Conservation (phyloP, 352 stramenopile species). For the Globisporangium orthogonon region DNA sequence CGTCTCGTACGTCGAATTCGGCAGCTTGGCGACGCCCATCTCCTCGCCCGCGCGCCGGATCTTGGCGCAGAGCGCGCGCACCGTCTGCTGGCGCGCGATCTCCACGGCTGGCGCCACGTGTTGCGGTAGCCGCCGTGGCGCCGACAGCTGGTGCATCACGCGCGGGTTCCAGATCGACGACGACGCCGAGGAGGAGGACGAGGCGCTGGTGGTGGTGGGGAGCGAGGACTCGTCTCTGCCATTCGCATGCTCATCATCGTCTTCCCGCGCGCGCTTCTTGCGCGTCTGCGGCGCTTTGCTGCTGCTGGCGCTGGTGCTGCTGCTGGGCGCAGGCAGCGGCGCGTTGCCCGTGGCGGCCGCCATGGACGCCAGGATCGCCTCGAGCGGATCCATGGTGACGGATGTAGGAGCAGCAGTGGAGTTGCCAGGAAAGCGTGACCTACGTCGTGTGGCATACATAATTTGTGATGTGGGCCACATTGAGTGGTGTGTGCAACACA, state of each 20-base stretch:
- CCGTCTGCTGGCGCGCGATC: conserved; percentile 59
- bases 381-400: conserved; percentile 35
- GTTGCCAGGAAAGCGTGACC: no score
- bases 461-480: no score
- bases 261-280: conserved; percentile 29
- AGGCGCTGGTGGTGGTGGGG: background rate
- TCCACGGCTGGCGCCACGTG: conserved; percentile 44
- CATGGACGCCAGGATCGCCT: conserved; percentile 81
- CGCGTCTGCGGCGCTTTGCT: background rate
- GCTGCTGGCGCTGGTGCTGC: background rate
- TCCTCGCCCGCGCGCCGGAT: conserved; percentile 61
- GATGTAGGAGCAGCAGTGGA: no score
- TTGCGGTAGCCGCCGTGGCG: conserved; percentile 8
- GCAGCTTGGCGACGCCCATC: conserved; percentile 69
- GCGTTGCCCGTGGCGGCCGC: conserved; percentile 66
- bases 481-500: no score
- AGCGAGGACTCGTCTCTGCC: conserved; percentile 2
- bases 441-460: no score
- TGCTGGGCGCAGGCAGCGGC: background rate
- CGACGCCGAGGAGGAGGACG: background rate
- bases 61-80: conserved; percentile 61
- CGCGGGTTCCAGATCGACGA: conserved; percentile 45
- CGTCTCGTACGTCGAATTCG: conserved; percentile 80
- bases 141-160: conserved; percentile 27
- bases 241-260: conserved; percentile 6